These are phyloP conservation scores for Diaporthe aspalathi DNA, from an alignment of 2,329 filamentous ascomycete species.

Conservation along the genomic window DNA sequence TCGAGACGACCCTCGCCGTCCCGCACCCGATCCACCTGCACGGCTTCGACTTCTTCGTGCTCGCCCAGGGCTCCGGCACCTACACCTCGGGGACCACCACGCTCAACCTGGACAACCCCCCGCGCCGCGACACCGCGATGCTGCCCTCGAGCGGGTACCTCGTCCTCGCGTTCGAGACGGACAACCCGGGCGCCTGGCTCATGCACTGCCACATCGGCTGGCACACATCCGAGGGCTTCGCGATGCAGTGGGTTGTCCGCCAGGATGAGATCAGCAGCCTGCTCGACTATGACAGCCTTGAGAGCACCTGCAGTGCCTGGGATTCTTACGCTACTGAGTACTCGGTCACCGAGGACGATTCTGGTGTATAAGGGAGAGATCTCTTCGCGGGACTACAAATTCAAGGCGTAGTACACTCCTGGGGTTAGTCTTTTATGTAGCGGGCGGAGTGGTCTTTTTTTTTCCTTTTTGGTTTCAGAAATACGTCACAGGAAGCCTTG, in stretches of 20 bases:
- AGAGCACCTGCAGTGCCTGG: slow-evolving; percentile 48
- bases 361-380: slow-evolving; percentile 46
- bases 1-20: slow-evolving; percentile 46
- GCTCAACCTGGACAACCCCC: slow-evolving; percentile 56
- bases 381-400: not conserved
- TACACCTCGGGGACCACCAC: slow-evolving; percentile 46
- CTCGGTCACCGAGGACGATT: slow-evolving; percentile 47
- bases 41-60: slow-evolving; percentile 56
- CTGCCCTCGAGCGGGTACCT: slow-evolving; percentile 58
- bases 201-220: slow-evolving; percentile 60
- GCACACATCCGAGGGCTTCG: slow-evolving; percentile 63
- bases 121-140: slow-evolving; percentile 60
- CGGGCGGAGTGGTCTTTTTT: not conserved
- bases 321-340: slow-evolving; percentile 44
- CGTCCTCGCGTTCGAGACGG: slow-evolving; percentile 60
- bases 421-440: not conserved
- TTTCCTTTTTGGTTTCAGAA: not conserved
- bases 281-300: slow-evolving; percentile 42
- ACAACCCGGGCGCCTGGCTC: slow-evolving; percentile 65
- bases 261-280: slow-evolving; percentile 45
- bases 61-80: slow-evolving; percentile 47
- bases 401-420: not conserved
- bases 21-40: slow-evolving; percentile 57
- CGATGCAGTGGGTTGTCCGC: slow-evolving; percentile 62
- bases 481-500: not conserved